phyloP scores from a whole-genome alignment of 2,329 filamentous ascomycete genomes.

The Rachicladosporium sp. region DNA sequence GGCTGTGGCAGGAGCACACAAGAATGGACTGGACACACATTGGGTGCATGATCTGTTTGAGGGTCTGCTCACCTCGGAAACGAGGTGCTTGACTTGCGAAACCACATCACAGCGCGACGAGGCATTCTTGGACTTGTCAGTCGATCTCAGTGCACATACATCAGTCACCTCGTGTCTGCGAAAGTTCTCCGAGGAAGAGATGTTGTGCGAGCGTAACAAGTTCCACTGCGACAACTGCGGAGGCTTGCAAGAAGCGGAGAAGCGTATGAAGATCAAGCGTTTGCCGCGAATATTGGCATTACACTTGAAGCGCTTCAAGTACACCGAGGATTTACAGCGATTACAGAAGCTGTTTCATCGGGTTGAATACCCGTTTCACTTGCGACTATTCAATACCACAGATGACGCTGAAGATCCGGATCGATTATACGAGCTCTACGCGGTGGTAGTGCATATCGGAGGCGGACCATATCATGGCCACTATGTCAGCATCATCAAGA shows the following conservation, averaged over 20 bases:
- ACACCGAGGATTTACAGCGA: constrained; percentile 86
- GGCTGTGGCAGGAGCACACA: constrained; percentile 9
- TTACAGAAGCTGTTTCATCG: constrained; percentile 94
- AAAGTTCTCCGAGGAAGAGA: constrained; percentile 96
- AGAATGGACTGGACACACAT: constrained; percentile 31
- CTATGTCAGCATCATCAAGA: constrained; percentile 97
- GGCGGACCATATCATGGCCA: constrained; percentile 95
- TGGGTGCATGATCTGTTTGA: constrained; percentile 99
- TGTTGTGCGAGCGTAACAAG: constrained; percentile 96
- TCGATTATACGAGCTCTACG: constrained; percentile 89
- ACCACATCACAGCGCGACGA: constrained; percentile 91
- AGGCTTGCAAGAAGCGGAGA: constrained; percentile 92
- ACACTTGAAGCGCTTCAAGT: constrained; percentile 95
- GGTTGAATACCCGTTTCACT: constrained; percentile 91
- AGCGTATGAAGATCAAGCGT: constrained; percentile 97
- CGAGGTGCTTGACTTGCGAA: constrained; percentile 90
- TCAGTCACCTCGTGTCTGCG: constrained; percentile 91
- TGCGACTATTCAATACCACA: constrained; percentile 94
- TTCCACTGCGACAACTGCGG: constrained; percentile 98
- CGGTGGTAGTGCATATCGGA: constrained; percentile 93
- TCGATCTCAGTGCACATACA: constrained; percentile 87
- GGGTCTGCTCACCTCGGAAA: constrained; percentile 87
- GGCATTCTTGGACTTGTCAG: constrained; percentile 88
- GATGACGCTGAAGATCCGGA: constrained; percentile 91
- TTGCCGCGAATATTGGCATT: constrained; percentile 82